Evolutionary conservation across 2,329 filamentous ascomycete genomes (phyloP).

Genomic region (Epichloe glyceriae): DNA sequence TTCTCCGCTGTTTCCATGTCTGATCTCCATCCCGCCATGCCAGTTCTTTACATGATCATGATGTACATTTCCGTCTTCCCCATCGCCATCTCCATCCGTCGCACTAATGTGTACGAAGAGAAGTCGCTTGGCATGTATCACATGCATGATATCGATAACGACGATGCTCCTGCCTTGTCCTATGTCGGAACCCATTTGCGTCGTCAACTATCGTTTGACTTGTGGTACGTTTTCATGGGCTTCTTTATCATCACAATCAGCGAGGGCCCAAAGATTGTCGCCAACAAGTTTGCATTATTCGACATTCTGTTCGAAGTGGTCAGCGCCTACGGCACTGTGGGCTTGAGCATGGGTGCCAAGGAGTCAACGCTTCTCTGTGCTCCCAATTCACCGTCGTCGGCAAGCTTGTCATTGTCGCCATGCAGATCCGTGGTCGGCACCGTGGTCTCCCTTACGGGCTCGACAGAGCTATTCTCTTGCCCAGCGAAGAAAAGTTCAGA

Average conservation of each 20-base stretch:
- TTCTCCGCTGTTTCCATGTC: conserved; percentile 72
- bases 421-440: conserved; percentile 58
- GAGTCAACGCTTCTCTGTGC: conserved; percentile 66
- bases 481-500: conserved; percentile 41
- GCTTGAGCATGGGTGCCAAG: conserved; percentile 73
- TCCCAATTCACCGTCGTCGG: conserved; percentile 65
- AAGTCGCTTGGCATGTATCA: conserved; percentile 66
- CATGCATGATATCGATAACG: conserved; percentile 33
- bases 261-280: conserved; percentile 61
- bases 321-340: conserved; percentile 88
- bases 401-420: conserved; percentile 55
- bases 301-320: conserved; percentile 71
- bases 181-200: conserved; percentile 89
- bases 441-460: conserved; percentile 56
- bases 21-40: conserved; percentile 74
- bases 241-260: conserved; percentile 86
- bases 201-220: conserved; percentile 85
- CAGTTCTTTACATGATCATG: conserved; percentile 93
- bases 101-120: conserved; percentile 95
- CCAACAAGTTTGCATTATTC: conserved; percentile 52
- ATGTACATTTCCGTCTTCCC: conserved; percentile 99
- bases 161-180: conserved; percentile 49
- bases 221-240: conserved; percentile 94
- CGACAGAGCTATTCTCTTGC: conserved; percentile 46
- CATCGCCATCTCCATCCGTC: conserved; percentile 86